Conservation (phyloP, 139 green algal genomes). For the Pycnococcus provasolii region DNA sequence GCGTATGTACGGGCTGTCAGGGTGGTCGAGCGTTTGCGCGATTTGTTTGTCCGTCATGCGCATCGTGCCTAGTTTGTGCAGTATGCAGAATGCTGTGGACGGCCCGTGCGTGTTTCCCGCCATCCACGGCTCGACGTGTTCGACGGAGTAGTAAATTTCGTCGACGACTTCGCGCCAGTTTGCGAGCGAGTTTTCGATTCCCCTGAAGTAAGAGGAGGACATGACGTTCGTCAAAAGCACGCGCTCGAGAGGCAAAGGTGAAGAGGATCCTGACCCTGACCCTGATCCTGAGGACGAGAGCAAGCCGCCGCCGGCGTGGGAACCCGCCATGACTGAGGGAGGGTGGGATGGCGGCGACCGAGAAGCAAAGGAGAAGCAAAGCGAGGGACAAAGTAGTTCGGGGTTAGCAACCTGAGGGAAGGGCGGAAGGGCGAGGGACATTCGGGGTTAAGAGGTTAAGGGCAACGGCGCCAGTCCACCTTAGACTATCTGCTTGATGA, state of each 20-base stretch:
- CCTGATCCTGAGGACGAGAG: no score
- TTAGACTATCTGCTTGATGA: no score
- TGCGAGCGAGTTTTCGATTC: conserved; percentile 30
- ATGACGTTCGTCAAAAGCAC: background rate
- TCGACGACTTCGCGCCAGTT: conserved; percentile 69
- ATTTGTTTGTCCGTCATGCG: conserved; percentile 52
- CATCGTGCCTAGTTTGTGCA: conserved; percentile 69
- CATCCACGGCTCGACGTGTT: conserved; percentile 92
- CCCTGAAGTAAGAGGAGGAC: conserved; percentile 19
- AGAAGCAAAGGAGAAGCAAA: no score
- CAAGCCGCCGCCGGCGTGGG: no score
- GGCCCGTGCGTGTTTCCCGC: conserved; percentile 82
- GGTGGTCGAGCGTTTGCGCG: conserved; percentile 63
- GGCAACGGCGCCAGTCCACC: no score
- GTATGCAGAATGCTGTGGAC: conserved; percentile 84
- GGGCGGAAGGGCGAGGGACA: no score
- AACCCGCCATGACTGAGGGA: no score
- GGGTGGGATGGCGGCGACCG: no score
- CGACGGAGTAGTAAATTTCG: conserved; percentile 45
- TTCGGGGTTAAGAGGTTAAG: no score
- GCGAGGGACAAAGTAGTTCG: no score
- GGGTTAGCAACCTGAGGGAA: no score
- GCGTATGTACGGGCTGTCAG: conserved; percentile 87
- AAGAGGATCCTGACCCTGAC: background rate
- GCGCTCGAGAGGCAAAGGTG: background rate